phyloP scores from a whole-genome alignment of 805 yeast genomes.

The Diddensiella santjacobensis region DNA sequence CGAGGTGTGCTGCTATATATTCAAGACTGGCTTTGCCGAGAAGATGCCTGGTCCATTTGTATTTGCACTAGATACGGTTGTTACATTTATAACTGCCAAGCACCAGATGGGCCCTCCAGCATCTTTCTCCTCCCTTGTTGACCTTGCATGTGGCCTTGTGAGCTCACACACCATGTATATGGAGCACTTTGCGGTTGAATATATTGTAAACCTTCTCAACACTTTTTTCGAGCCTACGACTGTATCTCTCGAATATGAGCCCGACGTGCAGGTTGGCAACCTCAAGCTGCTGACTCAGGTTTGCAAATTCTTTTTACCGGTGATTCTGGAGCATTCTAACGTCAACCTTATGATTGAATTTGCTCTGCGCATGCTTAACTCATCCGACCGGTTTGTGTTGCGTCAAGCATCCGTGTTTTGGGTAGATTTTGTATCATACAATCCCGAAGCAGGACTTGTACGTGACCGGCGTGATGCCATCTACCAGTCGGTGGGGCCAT shows the following conservation, averaged over 20 bases:
- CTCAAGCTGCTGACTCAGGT: conserved; percentile 29
- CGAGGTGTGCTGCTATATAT: conserved; percentile 59
- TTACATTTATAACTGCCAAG: conserved; percentile 40
- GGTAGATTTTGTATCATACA: conserved; percentile 40
- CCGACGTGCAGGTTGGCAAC: conserved; percentile 29
- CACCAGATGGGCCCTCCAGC: conserved; percentile 24
- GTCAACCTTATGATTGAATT: conserved; percentile 32
- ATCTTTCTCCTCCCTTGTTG: conserved; percentile 26
- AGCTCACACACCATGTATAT: conserved; percentile 13
- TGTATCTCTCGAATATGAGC: conserved; percentile 19
- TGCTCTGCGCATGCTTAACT: conserved; percentile 39
- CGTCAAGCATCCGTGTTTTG: conserved; percentile 54
- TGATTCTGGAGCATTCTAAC: conserved; percentile 17
- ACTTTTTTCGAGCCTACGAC: conserved; percentile 18
- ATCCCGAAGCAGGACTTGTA: not conserved
- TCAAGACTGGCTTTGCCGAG: conserved; percentile 64
- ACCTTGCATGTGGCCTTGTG: conserved; percentile 29
- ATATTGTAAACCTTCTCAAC: conserved; percentile 12
- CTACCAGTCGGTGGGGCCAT: conserved; percentile 31
- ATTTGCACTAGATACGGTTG: conserved; percentile 40
- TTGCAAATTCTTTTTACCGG: conserved; percentile 15
- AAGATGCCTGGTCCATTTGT: conserved; percentile 63
- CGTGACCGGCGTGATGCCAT: conserved; percentile 4
- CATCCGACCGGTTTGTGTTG: conserved; percentile 54
- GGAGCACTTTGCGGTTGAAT: not conserved